phyloP scores from a whole-genome alignment of 2,329 filamentous ascomycete genomes.

The Apiospora aurea region DNA sequence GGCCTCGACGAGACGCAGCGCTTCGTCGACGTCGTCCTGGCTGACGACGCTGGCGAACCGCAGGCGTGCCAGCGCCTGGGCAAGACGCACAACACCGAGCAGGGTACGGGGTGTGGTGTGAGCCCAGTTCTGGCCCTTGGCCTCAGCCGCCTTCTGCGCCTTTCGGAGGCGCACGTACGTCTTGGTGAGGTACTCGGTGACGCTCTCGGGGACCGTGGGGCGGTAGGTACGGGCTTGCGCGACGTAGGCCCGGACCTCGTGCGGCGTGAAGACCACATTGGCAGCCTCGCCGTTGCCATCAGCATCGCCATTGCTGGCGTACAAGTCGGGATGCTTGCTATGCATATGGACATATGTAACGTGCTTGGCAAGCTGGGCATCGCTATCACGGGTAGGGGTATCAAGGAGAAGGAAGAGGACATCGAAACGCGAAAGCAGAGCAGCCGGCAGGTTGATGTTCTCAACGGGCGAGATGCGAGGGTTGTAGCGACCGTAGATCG shows the following conservation, averaged over 20 bases:
- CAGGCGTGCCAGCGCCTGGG: conserved; percentile 90
- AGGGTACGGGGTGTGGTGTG: conserved; percentile 95
- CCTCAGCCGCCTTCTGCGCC: conserved; percentile 89
- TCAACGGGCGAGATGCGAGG: conserved; percentile 96
- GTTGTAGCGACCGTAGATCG: conserved; percentile 97
- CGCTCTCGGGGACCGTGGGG: conserved; percentile 81
- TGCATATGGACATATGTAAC: conserved; percentile 98
- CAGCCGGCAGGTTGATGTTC: conserved; percentile 99
- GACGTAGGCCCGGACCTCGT: conserved; percentile 95
- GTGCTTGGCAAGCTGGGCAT: conserved; percentile 94
- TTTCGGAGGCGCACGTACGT: conserved; percentile 96
- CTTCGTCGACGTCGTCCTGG: conserved; percentile 94
- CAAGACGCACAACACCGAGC: conserved; percentile 88
- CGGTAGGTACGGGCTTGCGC: conserved; percentile 90
- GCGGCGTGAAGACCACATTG: conserved; percentile 82
- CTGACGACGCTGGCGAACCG: conserved; percentile 87
- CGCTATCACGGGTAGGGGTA: conserved; percentile 85
- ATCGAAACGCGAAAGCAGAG: conserved; percentile 95
- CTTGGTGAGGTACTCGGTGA: conserved; percentile 96
- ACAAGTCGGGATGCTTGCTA: conserved; percentile 86
- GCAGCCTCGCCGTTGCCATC: conserved; percentile 39
- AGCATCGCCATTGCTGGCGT: conserved; percentile 47
- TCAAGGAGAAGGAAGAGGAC: conserved; percentile 96
- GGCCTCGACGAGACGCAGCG: conserved; percentile 87
- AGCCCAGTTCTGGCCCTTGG: conserved; percentile 88